Conservation (phyloP, 2,329 filamentous ascomycete genomes). For the Ceratocystis huliohia region DNA sequence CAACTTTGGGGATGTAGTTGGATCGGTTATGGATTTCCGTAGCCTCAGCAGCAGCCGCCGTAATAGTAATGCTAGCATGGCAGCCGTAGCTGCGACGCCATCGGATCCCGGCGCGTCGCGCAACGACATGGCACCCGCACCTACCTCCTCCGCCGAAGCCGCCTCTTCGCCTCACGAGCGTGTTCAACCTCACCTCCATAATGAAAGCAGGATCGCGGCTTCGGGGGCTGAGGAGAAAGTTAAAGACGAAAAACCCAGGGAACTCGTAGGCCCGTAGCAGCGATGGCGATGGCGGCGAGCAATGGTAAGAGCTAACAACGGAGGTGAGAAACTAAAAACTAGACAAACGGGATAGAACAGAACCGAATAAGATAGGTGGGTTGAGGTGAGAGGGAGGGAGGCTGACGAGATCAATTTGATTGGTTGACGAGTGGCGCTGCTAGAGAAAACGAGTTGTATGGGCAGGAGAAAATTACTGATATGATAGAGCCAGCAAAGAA, state of each 20-base stretch:
- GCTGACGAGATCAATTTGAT: too few relatives aligned
- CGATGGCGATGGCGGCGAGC: not conserved
- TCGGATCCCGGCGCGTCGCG: conserved; percentile 1
- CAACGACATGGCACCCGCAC: conserved; percentile 9
- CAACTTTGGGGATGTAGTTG: conserved; percentile 6
- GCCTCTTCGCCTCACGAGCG: conserved; percentile 16
- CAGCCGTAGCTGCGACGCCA: not conserved
- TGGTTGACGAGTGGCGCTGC: too few relatives aligned
- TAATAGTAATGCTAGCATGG: conserved; percentile 20
- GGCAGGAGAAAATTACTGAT: not conserved
- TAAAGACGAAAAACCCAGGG: conserved; percentile 5
- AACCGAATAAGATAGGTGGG: not conserved
- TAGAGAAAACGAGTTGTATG: too few relatives aligned
- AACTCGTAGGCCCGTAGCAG: not conserved
- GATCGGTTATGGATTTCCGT: conserved; percentile 1
- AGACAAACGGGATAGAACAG: not conserved
- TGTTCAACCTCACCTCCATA: conserved; percentile 20
- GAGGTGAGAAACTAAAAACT: not conserved
- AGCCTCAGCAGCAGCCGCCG: conserved; percentile 20
- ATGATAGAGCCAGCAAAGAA: not conserved
- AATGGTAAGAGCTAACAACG: not conserved
- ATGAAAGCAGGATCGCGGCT: conserved; percentile 14
- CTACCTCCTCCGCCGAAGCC: conserved; percentile 14
- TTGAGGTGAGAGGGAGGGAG: not conserved
- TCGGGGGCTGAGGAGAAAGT: conserved; percentile 12